These are phyloP conservation scores for Zygoascus meyerae DNA, from an alignment of 1,139 yeast species.

Conservation along the genomic window DNA sequence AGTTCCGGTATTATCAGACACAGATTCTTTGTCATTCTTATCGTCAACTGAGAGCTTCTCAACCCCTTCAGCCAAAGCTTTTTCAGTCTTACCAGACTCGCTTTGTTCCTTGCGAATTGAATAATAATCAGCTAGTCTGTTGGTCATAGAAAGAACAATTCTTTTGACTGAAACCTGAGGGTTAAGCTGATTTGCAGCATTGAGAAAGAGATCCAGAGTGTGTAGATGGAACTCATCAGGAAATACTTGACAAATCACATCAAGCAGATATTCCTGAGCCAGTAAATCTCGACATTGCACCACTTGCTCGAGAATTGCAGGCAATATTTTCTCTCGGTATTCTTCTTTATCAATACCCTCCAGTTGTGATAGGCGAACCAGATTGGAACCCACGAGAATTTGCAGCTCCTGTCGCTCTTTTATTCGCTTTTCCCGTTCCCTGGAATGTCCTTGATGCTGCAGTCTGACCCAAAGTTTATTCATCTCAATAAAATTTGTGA, in stretches of 20 bases:
- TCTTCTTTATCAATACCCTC: slow-evolving; percentile 63
- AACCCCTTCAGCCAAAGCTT: no score
- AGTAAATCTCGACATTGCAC: slow-evolving; percentile 87
- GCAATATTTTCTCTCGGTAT: slow-evolving; percentile 64
- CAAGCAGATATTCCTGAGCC: slow-evolving; percentile 87
- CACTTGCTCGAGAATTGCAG: slow-evolving; percentile 80
- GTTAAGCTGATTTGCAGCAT: slow-evolving; percentile 59
- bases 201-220: slow-evolving; percentile 63
- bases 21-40: slow-evolving; percentile 1
- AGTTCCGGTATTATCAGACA: background rate
- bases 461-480: slow-evolving; percentile 94
- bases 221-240: slow-evolving; percentile 87
- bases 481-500: slow-evolving; percentile 92
- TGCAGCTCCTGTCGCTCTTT: slow-evolving; percentile 84
- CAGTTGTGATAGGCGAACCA: slow-evolving; percentile 82
- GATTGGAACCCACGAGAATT: slow-evolving; percentile 86
- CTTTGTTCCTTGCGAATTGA: slow-evolving; percentile 32
- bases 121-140: slow-evolving; percentile 64
- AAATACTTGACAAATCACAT: slow-evolving; percentile 87
- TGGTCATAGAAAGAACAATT: slow-evolving; percentile 63
- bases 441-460: slow-evolving; percentile 92
- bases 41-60: no score
- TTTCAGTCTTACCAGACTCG: no score
- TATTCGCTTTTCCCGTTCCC: slow-evolving; percentile 68
- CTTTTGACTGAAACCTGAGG: slow-evolving; percentile 65